A percentile compares a stretch with the other conserved stretches of the same genome.
Evolutionary conservation across 805 yeast species (phyloP).

Genomic region (Kurtzmaniella cleridarum): DNA sequence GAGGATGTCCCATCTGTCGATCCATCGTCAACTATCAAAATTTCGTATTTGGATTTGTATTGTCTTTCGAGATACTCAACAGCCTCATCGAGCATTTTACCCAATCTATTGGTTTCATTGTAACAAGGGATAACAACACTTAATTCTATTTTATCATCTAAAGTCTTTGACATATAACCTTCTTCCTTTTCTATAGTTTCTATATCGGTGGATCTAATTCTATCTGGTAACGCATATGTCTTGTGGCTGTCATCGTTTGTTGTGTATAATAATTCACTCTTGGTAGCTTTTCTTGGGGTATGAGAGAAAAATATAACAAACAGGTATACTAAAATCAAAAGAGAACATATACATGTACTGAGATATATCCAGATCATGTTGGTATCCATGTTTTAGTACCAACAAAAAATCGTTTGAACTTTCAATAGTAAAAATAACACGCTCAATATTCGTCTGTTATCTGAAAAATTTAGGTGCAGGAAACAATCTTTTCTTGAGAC

Average conservation of each 20-base stretch:
- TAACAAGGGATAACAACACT: slow-evolving; percentile 91
- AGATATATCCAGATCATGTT: too few relatives aligned
- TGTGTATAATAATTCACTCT: slow-evolving; percentile 48
- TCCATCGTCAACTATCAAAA: slow-evolving; percentile 88
- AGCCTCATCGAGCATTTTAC: slow-evolving; percentile 66
- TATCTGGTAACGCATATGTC: slow-evolving; percentile 27
- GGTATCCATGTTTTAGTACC: too few relatives aligned
- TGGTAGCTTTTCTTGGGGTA: slow-evolving; percentile 50
- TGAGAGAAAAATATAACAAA: slow-evolving; percentile 51
- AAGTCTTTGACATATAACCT: slow-evolving; percentile 5
- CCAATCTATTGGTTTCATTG: slow-evolving; percentile 74
- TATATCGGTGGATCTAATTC: slow-evolving; percentile 18
- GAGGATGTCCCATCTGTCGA: slow-evolving; percentile 75
- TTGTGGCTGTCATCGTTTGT: slow-evolving; percentile 37
- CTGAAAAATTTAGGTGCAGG: too few relatives aligned
- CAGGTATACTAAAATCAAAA: slow-evolving; percentile 26
- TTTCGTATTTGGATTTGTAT: slow-evolving; percentile 51
- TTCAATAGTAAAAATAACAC: too few relatives aligned
- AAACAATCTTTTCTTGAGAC: too few relatives aligned
- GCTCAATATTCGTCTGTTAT: too few relatives aligned
- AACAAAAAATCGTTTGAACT: too few relatives aligned
- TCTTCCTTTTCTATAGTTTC: too few relatives aligned
- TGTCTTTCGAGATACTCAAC: slow-evolving; percentile 44
- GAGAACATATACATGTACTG: too few relatives aligned
- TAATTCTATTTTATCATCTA: slow-evolving; percentile 42